A percentile compares a stretch with the other conserved stretches of the same genome.
phyloP scores from a whole-genome alignment of 768 basidiomycete genomes.

The Xanthoconium stramineum region DNA sequence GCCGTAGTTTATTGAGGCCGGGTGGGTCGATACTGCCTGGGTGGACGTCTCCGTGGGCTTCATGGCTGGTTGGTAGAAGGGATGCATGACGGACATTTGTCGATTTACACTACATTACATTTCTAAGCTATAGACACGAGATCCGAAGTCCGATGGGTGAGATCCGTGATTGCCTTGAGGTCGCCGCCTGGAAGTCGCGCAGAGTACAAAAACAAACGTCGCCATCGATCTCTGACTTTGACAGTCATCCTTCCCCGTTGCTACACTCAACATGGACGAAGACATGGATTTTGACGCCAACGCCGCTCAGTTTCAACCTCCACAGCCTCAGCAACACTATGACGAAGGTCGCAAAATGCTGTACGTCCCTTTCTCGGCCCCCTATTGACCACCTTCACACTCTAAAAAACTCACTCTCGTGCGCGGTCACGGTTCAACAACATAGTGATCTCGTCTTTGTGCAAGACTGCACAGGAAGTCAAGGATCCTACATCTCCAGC shows the following conservation, averaged over 20 bases:
- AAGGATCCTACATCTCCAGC: constrained; percentile 87
- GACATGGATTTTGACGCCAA: constrained; percentile 68
- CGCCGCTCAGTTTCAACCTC: constrained; percentile 31
- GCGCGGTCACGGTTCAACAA: background rate
- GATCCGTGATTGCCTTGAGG: constrained; percentile 38
- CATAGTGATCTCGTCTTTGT: constrained; percentile 89
- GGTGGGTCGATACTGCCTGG: constrained; percentile 49
- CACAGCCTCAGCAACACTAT: constrained; percentile 33
- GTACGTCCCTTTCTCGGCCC: constrained; percentile 41
- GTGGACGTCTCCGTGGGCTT: constrained; percentile 61
- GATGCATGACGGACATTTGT: constrained; percentile 20
- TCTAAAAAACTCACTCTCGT: constrained; percentile 15
- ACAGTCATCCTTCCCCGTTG: background rate
- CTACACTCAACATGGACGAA: constrained; percentile 57
- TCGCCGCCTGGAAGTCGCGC: constrained; percentile 26
- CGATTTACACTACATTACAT: constrained; percentile 7
- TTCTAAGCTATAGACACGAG: constrained; percentile 20
- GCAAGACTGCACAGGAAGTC: constrained; percentile 92
- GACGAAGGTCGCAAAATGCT: constrained; percentile 65
- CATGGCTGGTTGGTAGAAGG: constrained; percentile 63
- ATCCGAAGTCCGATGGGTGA: constrained; percentile 35
- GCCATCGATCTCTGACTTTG: constrained; percentile 17
- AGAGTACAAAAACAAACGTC: constrained; percentile 15
- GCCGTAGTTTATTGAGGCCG: constrained; percentile 65
- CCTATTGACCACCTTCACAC: too few species aligned